A percentile compares a stretch with the other conserved stretches of the same genome.
phyloP scores from a whole-genome alignment of 75 land plant species.

The Chamaecyparis obtusa region DNA sequence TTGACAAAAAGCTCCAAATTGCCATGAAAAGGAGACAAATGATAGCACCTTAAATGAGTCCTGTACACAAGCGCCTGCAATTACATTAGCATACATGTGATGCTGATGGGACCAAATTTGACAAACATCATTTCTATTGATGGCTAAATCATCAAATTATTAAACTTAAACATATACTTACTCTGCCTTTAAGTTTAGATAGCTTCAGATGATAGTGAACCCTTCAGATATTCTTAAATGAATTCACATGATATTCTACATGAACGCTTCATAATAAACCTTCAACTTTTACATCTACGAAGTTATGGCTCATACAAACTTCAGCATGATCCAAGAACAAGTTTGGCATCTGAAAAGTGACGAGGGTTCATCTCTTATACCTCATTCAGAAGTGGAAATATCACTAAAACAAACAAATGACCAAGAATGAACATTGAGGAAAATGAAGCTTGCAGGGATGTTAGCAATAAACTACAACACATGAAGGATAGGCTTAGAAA shows the following conservation, averaged over 20 bases:
- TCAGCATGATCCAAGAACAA: background rate
- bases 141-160: background rate
- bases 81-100: background rate
- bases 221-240: background rate
- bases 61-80: background rate
- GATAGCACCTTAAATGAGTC: too few relatives aligned
- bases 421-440: background rate
- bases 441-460: background rate
- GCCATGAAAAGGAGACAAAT: too few relatives aligned
- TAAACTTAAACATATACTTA: background rate
- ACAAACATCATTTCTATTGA: background rate
- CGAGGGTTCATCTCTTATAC: background rate
- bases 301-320: background rate
- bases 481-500: background rate
- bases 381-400: background rate
- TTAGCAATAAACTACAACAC: background rate
- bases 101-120: background rate
- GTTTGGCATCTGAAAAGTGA: background rate
- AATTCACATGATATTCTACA: background rate
- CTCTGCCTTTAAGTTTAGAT: background rate
- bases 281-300: background rate
- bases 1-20: too few relatives aligned
- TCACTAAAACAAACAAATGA: background rate
- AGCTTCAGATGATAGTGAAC: background rate
- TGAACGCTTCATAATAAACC: background rate